Evolutionary conservation across 2,329 filamentous ascomycete species (phyloP).

Genomic region (Fusarium euwallaceae): DNA sequence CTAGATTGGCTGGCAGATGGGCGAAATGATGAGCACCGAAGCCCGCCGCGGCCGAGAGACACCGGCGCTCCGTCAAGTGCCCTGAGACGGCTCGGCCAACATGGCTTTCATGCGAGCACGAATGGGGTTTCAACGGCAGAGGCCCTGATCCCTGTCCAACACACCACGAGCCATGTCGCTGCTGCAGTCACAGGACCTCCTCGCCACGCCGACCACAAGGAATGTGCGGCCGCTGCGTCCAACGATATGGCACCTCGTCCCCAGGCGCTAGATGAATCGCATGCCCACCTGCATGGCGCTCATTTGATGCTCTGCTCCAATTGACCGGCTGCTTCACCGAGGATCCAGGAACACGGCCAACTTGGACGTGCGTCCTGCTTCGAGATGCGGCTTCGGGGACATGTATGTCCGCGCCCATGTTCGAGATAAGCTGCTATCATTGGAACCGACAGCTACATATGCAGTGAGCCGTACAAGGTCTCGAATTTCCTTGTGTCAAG

Average conservation of each 20-base stretch:
- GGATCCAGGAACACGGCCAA: constrained; percentile 46
- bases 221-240: constrained; percentile 35
- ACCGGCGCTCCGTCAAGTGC: constrained; percentile 36
- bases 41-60: constrained; percentile 40
- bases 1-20: constrained; percentile 38
- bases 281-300: constrained; percentile 30
- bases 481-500: constrained; percentile 2
- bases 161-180: constrained; percentile 46
- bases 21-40: constrained; percentile 40
- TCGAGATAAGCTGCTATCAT: constrained; percentile 35
- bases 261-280: constrained; percentile 32
- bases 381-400: constrained; percentile 27
- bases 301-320: constrained; percentile 26
- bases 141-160: constrained; percentile 46
- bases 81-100: constrained; percentile 36
- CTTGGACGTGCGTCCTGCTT: constrained; percentile 20
- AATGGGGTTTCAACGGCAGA: constrained; percentile 47
- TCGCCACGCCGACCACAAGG: constrained; percentile 43
- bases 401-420: constrained; percentile 35
- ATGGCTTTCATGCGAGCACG: constrained; percentile 41
- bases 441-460: constrained; percentile 18
- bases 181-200: constrained; percentile 48
- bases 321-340: constrained; percentile 46
- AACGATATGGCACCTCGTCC: constrained; percentile 26
- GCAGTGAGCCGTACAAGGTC: constrained; percentile 9